Evolutionary conservation across 2,329 filamentous ascomycete genomes (phyloP).

Genomic region (Fusarium fracticaudum): DNA sequence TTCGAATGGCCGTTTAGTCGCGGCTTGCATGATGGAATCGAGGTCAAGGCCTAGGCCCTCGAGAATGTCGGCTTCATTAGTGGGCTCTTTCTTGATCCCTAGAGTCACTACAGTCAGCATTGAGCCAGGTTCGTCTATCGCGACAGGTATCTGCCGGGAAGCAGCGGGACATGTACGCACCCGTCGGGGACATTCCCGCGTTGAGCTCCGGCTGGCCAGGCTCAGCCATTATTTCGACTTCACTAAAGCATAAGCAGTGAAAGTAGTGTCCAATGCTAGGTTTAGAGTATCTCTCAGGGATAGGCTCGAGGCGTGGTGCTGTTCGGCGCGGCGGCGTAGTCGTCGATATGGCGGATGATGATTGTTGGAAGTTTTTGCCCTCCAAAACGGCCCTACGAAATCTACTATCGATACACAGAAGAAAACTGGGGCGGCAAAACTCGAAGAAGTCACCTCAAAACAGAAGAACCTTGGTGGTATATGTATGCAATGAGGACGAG

Average conservation of each 20-base stretch:
- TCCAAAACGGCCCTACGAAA: constrained; percentile 12
- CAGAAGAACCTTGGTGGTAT: not conserved
- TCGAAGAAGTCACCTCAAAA: constrained; percentile 30
- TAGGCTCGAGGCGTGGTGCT: constrained; percentile 32
- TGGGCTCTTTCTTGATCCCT: constrained; percentile 54
- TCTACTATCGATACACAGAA: constrained; percentile 51
- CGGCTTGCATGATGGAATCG: constrained; percentile 47
- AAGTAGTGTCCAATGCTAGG: not conserved
- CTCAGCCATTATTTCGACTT: constrained; percentile 54
- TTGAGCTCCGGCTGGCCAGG: constrained; percentile 50
- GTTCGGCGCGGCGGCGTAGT: constrained; percentile 34
- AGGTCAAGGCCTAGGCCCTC: constrained; percentile 50
- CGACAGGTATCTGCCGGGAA: constrained; percentile 14
- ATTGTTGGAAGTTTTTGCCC: constrained; percentile 53
- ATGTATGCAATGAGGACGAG: not conserved
- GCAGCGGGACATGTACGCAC: constrained; percentile 44
- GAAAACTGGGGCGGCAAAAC: constrained; percentile 39
- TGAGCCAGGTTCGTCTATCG: constrained; percentile 9
- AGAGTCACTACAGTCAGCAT: constrained; percentile 41
- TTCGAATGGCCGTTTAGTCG: constrained; percentile 52
- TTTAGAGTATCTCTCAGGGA: constrained; percentile 26
- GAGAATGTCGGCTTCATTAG: constrained; percentile 50
- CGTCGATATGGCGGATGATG: constrained; percentile 41
- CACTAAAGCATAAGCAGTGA: constrained; percentile 39
- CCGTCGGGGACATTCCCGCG: constrained; percentile 47